phyloP scores from a whole-genome alignment of 495 filamentous ascomycete species.

The Tuber calosporum region DNA sequence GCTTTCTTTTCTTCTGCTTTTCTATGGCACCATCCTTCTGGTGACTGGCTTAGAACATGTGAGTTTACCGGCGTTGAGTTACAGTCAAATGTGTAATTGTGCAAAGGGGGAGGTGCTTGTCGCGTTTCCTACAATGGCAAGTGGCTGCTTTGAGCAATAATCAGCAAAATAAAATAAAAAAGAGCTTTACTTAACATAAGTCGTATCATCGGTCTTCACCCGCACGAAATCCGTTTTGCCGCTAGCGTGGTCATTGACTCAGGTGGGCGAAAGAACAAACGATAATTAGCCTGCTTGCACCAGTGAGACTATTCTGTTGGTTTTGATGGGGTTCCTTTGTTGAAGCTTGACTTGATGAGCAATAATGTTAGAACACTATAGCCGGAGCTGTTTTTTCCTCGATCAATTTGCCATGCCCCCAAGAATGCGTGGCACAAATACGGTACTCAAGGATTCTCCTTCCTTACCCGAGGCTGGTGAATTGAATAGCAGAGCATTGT shows the following conservation, averaged over 20 bases:
- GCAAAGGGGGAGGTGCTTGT: background rate
- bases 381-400: background rate
- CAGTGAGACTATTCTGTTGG: background rate
- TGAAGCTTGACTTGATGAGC: background rate
- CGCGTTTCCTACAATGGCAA: background rate
- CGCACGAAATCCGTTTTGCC: background rate
- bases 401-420: background rate
- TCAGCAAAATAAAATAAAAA: background rate
- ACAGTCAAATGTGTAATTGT: background rate
- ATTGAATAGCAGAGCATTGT: background rate
- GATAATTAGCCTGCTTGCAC: background rate
- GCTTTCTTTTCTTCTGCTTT: background rate
- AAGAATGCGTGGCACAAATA: background rate
- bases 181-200: background rate
- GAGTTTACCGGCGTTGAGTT: conserved; percentile 2
- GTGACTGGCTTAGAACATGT: background rate
- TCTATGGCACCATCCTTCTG: background rate
- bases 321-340: background rate
- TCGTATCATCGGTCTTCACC: background rate
- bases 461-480: background rate
- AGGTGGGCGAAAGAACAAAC: background rate
- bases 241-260: background rate
- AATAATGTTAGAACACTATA: background rate
- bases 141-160: background rate
- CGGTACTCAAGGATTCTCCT: background rate